Percentiles rank a stretch among this genome's conserved stretches.
Evolutionary conservation across 2,329 filamentous ascomycete genomes (phyloP).

Genomic region (Cladosporium sp.): DNA sequence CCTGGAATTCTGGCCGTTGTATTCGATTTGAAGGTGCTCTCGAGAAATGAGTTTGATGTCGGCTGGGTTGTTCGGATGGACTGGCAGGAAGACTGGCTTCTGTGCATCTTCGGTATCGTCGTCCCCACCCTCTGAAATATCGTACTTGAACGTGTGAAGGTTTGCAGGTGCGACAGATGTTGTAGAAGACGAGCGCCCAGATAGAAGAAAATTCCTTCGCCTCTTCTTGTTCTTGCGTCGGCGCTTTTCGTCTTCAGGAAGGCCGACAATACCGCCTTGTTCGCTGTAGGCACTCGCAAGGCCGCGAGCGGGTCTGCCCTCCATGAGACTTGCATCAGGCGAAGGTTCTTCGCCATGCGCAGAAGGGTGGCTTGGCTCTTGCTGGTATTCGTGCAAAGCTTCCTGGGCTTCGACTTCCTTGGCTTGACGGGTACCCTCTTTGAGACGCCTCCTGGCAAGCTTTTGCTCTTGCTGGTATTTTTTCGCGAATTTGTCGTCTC

Average conservation of each 20-base stretch:
- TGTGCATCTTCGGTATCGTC: slow-evolving; percentile 35
- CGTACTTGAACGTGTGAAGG: slow-evolving; percentile 21
- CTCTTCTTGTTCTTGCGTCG: slow-evolving; percentile 17
- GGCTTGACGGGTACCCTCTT: slow-evolving; percentile 13
- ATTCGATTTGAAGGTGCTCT: slow-evolving; percentile 71
- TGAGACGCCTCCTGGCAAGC: slow-evolving; percentile 18
- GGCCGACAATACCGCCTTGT: slow-evolving; percentile 45
- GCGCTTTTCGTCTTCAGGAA: slow-evolving; percentile 50
- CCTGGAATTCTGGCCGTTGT: slow-evolving; percentile 61
- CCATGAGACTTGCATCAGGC: slow-evolving; percentile 26
- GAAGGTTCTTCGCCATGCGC: slow-evolving; percentile 26
- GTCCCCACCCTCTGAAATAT: slow-evolving; percentile 31
- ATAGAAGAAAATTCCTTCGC: slow-evolving; percentile 14
- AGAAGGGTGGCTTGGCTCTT: slow-evolving; percentile 33
- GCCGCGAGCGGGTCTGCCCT: slow-evolving; percentile 31
- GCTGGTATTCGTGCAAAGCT: slow-evolving; percentile 29
- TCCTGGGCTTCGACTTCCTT: slow-evolving; percentile 22
- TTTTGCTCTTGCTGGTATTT: slow-evolving; percentile 26
- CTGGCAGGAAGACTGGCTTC: slow-evolving; percentile 63
- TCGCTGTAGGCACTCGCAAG: slow-evolving; percentile 36
- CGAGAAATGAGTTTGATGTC: slow-evolving; percentile 73
- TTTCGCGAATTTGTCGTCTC: slow-evolving; percentile 49
- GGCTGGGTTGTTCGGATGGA: slow-evolving; percentile 67
- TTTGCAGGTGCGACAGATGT: slow-evolving; percentile 44
- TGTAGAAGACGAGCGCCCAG: slow-evolving; percentile 48